Evolutionary conservation across 2,329 filamentous ascomycete species (phyloP), one percentile per base, ranked within the genome.

Genomic region (Nothophoma quercina): DNA sequence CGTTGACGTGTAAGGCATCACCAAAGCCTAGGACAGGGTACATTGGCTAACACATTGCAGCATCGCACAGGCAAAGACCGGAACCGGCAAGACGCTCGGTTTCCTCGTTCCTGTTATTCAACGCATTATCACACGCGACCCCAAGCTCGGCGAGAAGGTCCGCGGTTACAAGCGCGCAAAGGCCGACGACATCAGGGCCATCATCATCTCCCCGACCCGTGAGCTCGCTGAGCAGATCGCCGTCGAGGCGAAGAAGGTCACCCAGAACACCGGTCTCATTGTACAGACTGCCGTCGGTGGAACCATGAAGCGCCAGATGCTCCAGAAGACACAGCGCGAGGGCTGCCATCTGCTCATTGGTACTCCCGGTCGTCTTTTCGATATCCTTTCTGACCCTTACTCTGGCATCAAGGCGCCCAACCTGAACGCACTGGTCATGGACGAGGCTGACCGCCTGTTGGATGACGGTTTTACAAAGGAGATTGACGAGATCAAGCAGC

Each of bases 71-170:
- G 95, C 95, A 54, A 96, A 91, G 78, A 99, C 95, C 7, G 95
- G 95, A 71, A 98, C 95, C 4, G 95, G 95, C 71, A 99, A 99
- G 79, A 99, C 95, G 0, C 79, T 98, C 51, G 95, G 91, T 28
- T 99, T 98, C 80, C 82, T 99, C 19, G 77, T 98, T 6, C 95
- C 95, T 42, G 80, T 92, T 7, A 78, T 98, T 44, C 91, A 97
- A 72, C 87, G 87, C 54, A 89, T 96, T 68, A 79, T 96, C 55
- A 73, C 77, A 16, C 77, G 81, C 54, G 85, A 91, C 59, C 85
- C 86, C 1, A 74, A 78, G 0, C 81, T 96, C 26, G 85, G 83
- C 44, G 72, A 78, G 29, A 79, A 71, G 55, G 60, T 63, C 51
- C 63, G 68, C 70, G 48, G 70, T 16, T 67, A 68, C 56, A 72